Conservation (phyloP, 371 early-diverging fungal genomes). For the Mortierella sp. region DNA sequence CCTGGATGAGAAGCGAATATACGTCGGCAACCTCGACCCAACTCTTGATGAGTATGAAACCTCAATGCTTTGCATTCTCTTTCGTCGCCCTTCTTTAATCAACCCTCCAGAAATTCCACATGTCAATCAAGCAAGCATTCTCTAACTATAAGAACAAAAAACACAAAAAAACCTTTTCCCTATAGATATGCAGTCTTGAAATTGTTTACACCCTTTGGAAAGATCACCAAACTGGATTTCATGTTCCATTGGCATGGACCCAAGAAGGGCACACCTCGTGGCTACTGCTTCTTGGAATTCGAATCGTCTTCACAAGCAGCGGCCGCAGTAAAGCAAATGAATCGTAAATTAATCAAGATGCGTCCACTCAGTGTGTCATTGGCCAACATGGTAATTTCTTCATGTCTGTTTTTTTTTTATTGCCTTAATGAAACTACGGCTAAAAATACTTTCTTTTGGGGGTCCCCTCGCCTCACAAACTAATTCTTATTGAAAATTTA, state of each 20-base stretch:
- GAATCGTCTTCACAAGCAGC: slow-evolving; percentile 65
- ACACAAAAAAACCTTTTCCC: background rate
- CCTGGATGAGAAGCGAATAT: slow-evolving; percentile 63
- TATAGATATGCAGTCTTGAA: slow-evolving; percentile 70
- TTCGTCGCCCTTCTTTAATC: slow-evolving; percentile 4
- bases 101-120: background rate
- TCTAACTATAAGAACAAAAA: too few relatives aligned
- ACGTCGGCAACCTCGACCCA: slow-evolving; percentile 73
- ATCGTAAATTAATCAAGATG: slow-evolving; percentile 65
- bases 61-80: slow-evolving; percentile 18
- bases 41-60: slow-evolving; percentile 66
- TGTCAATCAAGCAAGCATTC: background rate
- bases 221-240: slow-evolving; percentile 73
- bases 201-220: slow-evolving; percentile 76
- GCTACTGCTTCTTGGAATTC: slow-evolving; percentile 77
- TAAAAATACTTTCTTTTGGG: background rate
- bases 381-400: slow-evolving; percentile 63
- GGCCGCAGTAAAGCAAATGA: slow-evolving; percentile 65
- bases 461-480: slow-evolving; percentile 19
- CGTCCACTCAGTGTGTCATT: slow-evolving; percentile 68
- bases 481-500: slow-evolving; percentile 6
- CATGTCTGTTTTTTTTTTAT: background rate
- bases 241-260: slow-evolving; percentile 74
- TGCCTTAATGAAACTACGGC: background rate
- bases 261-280: slow-evolving; percentile 72